Evolutionary conservation across 2,329 filamentous ascomycete genomes (phyloP).

Genomic region (Sclerotinia minor): DNA sequence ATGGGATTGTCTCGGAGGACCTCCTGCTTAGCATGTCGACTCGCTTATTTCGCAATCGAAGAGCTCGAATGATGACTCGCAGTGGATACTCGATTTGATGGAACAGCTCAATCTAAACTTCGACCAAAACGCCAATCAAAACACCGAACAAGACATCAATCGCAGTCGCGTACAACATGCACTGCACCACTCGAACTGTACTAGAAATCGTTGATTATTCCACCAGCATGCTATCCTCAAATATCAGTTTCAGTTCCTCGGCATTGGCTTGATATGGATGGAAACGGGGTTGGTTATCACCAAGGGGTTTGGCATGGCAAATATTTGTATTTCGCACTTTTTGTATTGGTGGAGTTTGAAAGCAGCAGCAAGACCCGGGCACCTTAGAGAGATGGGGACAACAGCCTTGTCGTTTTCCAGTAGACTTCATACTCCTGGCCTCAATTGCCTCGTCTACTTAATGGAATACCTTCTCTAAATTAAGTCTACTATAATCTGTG

Average conservation of each 20-base stretch:
- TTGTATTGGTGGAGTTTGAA: not conserved
- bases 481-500: not conserved
- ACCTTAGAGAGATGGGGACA: not conserved
- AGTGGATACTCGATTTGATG: not conserved
- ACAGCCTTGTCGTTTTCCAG: not conserved
- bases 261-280: constrained; percentile 1
- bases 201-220: not conserved
- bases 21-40: not conserved
- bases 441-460: constrained; percentile 1
- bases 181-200: not conserved
- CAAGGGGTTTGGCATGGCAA: not conserved
- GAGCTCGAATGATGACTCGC: not conserved
- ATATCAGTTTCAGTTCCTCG: not conserved
- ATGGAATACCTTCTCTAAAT: constrained; percentile 12
- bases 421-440: constrained; percentile 1
- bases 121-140: not conserved
- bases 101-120: not conserved
- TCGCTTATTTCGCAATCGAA: not conserved
- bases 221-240: not conserved
- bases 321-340: not conserved
- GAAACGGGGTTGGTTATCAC: not conserved
- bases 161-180: not conserved
- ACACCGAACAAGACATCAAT: not conserved
- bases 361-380: constrained; percentile 17
- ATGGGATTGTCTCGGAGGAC: not conserved